Base-by-base conservation (phyloP, 768 basidiomycete species). In the Naganishia friedmannii region DNA sequence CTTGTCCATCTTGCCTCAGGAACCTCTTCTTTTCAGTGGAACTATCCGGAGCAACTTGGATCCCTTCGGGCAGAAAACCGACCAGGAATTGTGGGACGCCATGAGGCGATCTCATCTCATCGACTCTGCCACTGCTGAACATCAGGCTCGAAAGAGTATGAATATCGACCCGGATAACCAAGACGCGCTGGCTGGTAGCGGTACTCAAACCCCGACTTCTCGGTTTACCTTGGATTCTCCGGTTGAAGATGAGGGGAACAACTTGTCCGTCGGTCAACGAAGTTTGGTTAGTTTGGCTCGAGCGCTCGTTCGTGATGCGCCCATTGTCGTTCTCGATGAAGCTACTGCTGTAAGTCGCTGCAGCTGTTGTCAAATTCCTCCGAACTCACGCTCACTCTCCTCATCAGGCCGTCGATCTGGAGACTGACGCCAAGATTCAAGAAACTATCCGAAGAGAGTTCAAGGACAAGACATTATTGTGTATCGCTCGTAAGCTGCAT, bases 381-480 rank as follows among this genome's bases (percentile, higher is more conserved):
- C 32, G 12, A 48, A n/a, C 51, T 56, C 32, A 39, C 46, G 54
- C 21, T 54, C 54, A 56, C 70, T 21, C 12, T 65, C 32, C 26
- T 70, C 86, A 8, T 9, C 39, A 37, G 26, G 74, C 73, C 17
- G 79, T 82, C 60, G 80, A 83, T 77, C 89, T 92, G 75, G 91
- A 91, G 80, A 94, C 92, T 0, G 93, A 96, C 82, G 83, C 87
- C 69, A 91, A 90, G 78, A 93, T 98, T 70, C 93, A 96, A 77
- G 86, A 90, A 72, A 95, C 93, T 6, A 95, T 97, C 72, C 85
- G 90, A 0, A 84, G 84, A 58, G 91, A 95, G 83, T 97, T 95
- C 83, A 83, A 85, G 53, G 88, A 92, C 78, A 87, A 88, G 73
- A 95, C 93, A 0, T 86, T 94, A 67, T 81, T 94, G 19, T 92